phyloP scores from a whole-genome alignment of 768 basidiomycete species.

The Clathrus columnatus region DNA sequence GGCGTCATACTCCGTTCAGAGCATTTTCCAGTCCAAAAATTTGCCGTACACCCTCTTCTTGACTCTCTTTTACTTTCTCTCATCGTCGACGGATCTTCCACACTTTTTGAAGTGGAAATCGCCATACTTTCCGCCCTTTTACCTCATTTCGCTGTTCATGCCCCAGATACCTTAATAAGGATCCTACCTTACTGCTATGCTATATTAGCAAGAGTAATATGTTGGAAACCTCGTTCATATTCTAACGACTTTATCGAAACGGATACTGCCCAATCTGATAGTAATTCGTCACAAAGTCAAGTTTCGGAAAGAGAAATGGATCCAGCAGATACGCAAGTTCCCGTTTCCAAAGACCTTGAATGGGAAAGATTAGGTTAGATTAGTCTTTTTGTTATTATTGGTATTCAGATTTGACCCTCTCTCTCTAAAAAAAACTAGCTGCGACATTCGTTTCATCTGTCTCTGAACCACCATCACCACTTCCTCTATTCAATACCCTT shows the following conservation, averaged over 20 bases:
- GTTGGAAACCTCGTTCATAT: conserved; percentile 53
- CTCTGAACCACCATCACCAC: conserved; percentile 50
- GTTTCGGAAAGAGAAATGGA: conserved; percentile 2
- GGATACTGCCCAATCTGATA: background rate
- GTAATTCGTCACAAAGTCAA: conserved; percentile 1
- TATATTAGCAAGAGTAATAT: conserved; percentile 61
- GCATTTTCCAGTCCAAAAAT: conserved; percentile 13
- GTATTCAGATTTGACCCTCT: background rate
- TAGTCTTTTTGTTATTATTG: too few relatives aligned
- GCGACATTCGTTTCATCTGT: conserved; percentile 44
- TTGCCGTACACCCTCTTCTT: conserved; percentile 54
- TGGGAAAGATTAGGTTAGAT: conserved; percentile 49
- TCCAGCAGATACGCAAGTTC: conserved; percentile 16
- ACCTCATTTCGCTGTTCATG: conserved; percentile 63
- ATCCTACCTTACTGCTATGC: conserved; percentile 59
- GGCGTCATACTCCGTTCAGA: conserved; percentile 32
- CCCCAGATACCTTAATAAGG: conserved; percentile 43
- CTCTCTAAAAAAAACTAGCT: conserved; percentile 23
- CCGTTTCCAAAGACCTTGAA: conserved; percentile 43
- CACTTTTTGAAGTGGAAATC: conserved; percentile 54
- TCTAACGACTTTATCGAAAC: background rate
- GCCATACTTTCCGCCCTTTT: conserved; percentile 60
- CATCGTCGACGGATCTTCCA: conserved; percentile 67
- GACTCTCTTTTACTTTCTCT: conserved; percentile 57
- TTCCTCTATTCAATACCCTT: conserved; percentile 64